Conservation (phyloP, 768 basidiomycete genomes). For the Galerina sulciceps region DNA sequence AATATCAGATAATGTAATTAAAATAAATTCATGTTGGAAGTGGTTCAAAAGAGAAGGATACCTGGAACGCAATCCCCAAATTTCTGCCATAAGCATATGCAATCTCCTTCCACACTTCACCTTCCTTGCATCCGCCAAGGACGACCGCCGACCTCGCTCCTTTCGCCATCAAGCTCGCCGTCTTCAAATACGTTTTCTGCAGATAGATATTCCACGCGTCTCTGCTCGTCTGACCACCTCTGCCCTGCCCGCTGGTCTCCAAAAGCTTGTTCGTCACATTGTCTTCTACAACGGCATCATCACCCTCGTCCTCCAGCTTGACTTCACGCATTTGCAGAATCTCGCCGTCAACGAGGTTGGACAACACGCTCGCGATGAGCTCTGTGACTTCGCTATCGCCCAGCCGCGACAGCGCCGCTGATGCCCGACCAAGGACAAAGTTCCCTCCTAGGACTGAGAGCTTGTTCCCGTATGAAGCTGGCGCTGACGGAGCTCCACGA, state of each 20-base stretch:
- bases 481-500: slow-evolving; percentile 78
- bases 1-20: background rate
- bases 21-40: background rate
- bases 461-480: slow-evolving; percentile 85
- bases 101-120: slow-evolving; percentile 88
- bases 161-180: slow-evolving; percentile 93
- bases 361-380: slow-evolving; percentile 82
- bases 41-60: slow-evolving; percentile 35
- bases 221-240: slow-evolving; percentile 22
- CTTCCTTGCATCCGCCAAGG: slow-evolving; percentile 82
- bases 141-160: slow-evolving; percentile 85
- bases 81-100: slow-evolving; percentile 98
- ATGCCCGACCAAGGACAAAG: slow-evolving; percentile 87
- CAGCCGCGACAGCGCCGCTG: slow-evolving; percentile 77
- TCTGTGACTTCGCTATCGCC: slow-evolving; percentile 88
- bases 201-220: slow-evolving; percentile 82
- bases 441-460: slow-evolving; percentile 88
- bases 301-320: slow-evolving; percentile 39
- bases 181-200: slow-evolving; percentile 93
- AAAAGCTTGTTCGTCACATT: background rate
- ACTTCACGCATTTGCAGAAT: slow-evolving; percentile 80
- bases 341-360: slow-evolving; percentile 93
- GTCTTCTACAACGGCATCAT: background rate
- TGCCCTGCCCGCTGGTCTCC: background rate
- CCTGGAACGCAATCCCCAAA: slow-evolving; percentile 95